Conservation (phyloP, 2,329 filamentous ascomycete genomes). For the Nigrograna mackinnonii region DNA sequence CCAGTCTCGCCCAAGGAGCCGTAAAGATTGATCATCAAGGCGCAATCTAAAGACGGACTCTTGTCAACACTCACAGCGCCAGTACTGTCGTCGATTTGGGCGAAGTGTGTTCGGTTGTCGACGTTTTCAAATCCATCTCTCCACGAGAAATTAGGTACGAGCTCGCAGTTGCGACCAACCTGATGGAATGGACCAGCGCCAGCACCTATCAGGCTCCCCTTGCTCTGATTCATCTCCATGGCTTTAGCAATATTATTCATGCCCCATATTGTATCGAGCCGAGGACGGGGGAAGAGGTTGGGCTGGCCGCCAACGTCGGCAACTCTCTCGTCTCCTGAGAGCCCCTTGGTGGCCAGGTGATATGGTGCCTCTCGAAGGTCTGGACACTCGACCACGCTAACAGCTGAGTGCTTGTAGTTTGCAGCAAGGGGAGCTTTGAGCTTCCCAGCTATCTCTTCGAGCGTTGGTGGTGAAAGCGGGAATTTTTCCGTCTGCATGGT, state of each 20-base stretch:
- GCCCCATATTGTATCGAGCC: conserved; percentile 10
- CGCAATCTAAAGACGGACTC: conserved; percentile 13
- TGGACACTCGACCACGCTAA: conserved; percentile 33
- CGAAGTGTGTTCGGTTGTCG: conserved; percentile 10
- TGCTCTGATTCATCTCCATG: conserved; percentile 14
- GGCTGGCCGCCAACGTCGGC: conserved; percentile 51
- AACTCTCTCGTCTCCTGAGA: conserved; percentile 44
- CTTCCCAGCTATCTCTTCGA: conserved; percentile 10
- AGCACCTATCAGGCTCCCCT: conserved; percentile 17
- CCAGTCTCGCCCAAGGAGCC: conserved; percentile 13
- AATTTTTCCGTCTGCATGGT: conserved; percentile 5
- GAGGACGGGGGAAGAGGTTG: conserved; percentile 20
- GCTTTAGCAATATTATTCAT: conserved; percentile 10
- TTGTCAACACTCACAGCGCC: conserved; percentile 10
- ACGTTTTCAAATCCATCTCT: conserved; percentile 3
- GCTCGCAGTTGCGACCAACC: conserved; percentile 16
- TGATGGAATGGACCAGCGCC: conserved; percentile 18
- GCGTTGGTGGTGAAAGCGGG: conserved; percentile 5
- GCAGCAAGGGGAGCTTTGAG: background rate
- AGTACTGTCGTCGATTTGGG: conserved; percentile 9
- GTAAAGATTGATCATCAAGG: conserved; percentile 19
- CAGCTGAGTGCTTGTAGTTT: conserved; percentile 7
- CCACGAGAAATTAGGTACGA: conserved; percentile 16
- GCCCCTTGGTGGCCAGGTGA: conserved; percentile 42
- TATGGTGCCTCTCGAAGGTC: conserved; percentile 45